phyloP scores from a whole-genome alignment of 306 rosid genomes.

The Medicago lupulina region DNA sequence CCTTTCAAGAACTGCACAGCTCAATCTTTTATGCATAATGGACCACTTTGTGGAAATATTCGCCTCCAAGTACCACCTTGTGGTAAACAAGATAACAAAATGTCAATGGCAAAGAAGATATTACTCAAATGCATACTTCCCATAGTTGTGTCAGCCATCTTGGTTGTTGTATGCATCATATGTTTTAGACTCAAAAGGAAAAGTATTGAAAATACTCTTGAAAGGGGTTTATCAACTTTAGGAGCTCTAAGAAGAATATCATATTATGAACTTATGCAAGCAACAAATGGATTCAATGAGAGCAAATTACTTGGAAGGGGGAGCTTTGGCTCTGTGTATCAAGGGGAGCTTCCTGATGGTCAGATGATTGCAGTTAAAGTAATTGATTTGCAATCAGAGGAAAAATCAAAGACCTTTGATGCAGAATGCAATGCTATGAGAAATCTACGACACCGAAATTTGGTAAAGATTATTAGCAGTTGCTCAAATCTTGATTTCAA shows the following conservation, averaged over 20 bases:
- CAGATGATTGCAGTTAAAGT: conserved; percentile 37
- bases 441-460: conserved; percentile 43
- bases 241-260: conserved; percentile 30
- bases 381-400: conserved; percentile 14
- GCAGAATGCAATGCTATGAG: conserved; percentile 42
- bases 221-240: neutral
- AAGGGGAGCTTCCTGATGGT: conserved; percentile 38
- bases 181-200: neutral
- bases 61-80: neutral
- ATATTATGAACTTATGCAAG: conserved; percentile 35
- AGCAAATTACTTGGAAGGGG: conserved; percentile 43
- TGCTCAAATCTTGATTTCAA: conserved; percentile 43
- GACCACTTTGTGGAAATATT: conserved; percentile 37
- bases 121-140: neutral
- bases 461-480: conserved; percentile 31
- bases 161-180: neutral
- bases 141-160: neutral
- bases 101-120: neutral
- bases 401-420: conserved; percentile 34
- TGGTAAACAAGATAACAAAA: neutral
- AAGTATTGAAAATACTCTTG: neutral
- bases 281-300: conserved; percentile 32
- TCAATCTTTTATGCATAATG: conserved; percentile 40
- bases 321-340: conserved; percentile 37
- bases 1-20: conserved; percentile 22